Conservation (phyloP, 495 filamentous ascomycete genomes). For the Aspergillus leporis region DNA sequence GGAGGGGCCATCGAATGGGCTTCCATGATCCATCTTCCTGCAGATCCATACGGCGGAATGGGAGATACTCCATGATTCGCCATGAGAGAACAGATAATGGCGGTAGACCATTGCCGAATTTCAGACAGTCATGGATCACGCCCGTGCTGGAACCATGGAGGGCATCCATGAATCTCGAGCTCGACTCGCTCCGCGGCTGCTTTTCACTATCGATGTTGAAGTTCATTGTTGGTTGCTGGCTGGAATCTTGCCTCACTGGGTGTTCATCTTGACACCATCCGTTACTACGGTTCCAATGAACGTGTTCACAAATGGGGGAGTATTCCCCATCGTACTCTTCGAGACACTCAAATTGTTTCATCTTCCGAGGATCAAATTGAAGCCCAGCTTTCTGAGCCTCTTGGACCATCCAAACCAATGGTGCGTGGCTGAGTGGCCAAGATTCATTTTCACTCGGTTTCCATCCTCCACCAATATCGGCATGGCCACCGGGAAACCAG, state of each 20-base stretch:
- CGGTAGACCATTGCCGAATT: conserved; percentile 63
- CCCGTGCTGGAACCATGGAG: conserved; percentile 63
- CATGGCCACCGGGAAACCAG: conserved; percentile 84
- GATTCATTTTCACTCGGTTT: conserved; percentile 56
- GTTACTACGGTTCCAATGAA: conserved; percentile 29
- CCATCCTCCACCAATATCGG: conserved; percentile 86
- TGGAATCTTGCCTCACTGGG: conserved; percentile 6
- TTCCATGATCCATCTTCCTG: conserved; percentile 75
- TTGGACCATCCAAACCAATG: conserved; percentile 81
- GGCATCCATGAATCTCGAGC: conserved; percentile 51
- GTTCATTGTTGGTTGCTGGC: conserved; percentile 3
- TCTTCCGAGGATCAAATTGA: conserved; percentile 65
- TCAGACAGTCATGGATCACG: conserved; percentile 72
- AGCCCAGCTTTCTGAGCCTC: conserved; percentile 76
- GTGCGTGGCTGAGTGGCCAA: conserved; percentile 67
- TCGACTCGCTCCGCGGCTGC: conserved; percentile 28
- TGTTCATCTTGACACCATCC: conserved; percentile 23
- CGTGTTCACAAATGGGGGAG: conserved; percentile 46
- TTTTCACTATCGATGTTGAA: conserved; percentile 18
- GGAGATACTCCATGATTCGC: conserved; percentile 84
- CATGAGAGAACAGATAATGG: conserved; percentile 63
- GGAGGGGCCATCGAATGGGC: conserved; percentile 77
- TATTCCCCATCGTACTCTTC: conserved; percentile 48
- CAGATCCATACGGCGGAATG: conserved; percentile 83
- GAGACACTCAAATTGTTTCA: conserved; percentile 65